These are phyloP conservation scores for Helianthus tuberosus DNA, from an alignment of 129 eudicot species.

Conservation along the genomic window DNA sequence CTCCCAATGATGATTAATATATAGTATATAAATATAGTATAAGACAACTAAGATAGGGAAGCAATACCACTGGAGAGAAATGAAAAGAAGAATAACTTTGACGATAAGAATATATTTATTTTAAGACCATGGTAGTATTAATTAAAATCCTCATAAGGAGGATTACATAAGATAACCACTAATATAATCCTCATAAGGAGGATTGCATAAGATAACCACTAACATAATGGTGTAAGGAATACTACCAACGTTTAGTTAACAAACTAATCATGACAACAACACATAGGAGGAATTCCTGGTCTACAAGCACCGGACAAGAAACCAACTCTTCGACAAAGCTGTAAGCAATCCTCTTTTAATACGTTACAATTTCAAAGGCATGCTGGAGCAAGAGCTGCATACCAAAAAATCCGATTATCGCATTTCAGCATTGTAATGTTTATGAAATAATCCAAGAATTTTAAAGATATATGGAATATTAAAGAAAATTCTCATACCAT, in stretches of 20 bases:
- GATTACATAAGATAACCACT: background rate
- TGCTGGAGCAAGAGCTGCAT: constrained; percentile 6
- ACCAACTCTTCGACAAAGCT: background rate
- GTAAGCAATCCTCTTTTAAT: background rate
- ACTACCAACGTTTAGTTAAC: background rate
- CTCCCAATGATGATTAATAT: no score
- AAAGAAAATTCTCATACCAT: constrained; percentile 9
- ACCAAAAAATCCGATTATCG: background rate
- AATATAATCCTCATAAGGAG: no score
- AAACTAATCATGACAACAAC: constrained; percentile 27
- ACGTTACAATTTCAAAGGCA: background rate
- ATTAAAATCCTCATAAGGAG: no score
- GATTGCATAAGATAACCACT: background rate
- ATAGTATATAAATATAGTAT: no score
- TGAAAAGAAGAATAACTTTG: no score
- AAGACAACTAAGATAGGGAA: no score
- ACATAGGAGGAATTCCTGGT: background rate
- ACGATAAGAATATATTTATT: no score
- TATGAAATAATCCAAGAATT: no score
- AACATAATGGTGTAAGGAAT: background rate
- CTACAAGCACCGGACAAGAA: constrained; percentile 1
- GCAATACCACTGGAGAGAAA: no score
- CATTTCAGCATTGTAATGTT: no score
- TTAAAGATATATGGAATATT: background rate
- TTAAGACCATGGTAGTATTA: no score